Conservation (phyloP, 2,329 filamentous ascomycete species). For the Pyricularia pennisetigena region DNA sequence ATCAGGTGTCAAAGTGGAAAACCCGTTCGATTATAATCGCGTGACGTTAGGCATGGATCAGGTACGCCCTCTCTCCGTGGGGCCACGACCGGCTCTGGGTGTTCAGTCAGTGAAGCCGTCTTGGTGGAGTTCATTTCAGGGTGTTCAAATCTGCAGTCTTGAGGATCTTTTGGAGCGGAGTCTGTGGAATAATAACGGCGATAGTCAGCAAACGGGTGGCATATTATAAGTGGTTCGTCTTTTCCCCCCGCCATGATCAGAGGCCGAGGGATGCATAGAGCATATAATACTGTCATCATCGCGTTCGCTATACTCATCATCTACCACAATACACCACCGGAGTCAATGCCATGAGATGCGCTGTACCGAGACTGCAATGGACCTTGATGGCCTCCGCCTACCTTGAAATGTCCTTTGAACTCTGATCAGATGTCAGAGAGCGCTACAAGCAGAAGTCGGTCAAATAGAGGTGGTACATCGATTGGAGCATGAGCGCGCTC, state of each 20-base stretch:
- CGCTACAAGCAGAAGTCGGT: no score
- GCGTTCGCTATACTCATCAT: neutral
- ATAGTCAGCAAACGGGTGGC: neutral
- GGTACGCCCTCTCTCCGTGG: neutral
- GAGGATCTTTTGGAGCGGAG: neutral
- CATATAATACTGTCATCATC: neutral
- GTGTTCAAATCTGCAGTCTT: neutral
- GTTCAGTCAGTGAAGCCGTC: neutral
- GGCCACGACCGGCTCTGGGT: neutral
- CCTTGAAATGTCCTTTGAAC: neutral
- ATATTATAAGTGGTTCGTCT: neutral
- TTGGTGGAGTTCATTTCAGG: neutral
- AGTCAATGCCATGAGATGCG: neutral
- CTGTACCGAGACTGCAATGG: no score
- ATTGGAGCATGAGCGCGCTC: no score
- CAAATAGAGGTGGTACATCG: no score
- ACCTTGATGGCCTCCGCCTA: no score
- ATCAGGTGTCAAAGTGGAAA: neutral
- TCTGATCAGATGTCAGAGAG: neutral
- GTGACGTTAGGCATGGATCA: neutral
- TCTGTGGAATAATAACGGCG: neutral
- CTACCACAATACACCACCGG: neutral
- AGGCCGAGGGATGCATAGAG: neutral
- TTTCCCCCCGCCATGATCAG: neutral
- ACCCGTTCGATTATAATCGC: neutral